Conservation (phyloP, 148 eudicot genomes). For the Salicornia ramosissima region DNA sequence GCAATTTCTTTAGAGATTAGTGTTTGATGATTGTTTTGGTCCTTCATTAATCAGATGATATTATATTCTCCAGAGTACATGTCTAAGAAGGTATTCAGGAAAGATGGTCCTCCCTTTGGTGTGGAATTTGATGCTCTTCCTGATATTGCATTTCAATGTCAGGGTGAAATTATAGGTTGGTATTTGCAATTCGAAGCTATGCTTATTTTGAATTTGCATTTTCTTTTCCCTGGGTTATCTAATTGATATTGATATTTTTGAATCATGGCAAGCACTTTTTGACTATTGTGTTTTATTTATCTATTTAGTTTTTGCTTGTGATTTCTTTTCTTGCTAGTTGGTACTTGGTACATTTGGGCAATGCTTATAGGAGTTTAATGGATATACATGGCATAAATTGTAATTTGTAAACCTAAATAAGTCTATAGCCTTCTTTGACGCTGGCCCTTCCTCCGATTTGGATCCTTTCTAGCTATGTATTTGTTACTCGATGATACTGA, state of each 20-base stretch:
- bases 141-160: constrained; percentile 37
- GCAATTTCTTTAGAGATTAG: not conserved
- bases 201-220: not conserved
- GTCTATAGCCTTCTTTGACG: not conserved
- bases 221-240: not conserved
- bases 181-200: not conserved
- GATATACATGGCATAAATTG: too few relatives aligned
- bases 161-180: constrained; percentile 16
- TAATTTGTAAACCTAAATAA: not conserved
- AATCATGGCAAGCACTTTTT: not conserved
- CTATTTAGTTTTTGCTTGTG: not conserved
- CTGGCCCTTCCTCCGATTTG: too few relatives aligned
- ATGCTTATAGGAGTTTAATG: not conserved
- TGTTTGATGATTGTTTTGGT: constrained; percentile 7
- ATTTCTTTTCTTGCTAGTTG: not conserved
- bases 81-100: constrained; percentile 52
- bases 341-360: not conserved
- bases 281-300: not conserved
- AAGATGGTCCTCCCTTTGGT: constrained; percentile 82
- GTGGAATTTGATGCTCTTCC: constrained; percentile 63
- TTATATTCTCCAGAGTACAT: constrained; percentile 45
- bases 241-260: not conserved
- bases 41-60: constrained; percentile 36
- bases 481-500: not conserved
- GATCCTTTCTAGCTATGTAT: not conserved